Evolutionary conservation across 352 stramenopile genomes (phyloP).

Genomic region (Phytopythium mirpurense): DNA sequence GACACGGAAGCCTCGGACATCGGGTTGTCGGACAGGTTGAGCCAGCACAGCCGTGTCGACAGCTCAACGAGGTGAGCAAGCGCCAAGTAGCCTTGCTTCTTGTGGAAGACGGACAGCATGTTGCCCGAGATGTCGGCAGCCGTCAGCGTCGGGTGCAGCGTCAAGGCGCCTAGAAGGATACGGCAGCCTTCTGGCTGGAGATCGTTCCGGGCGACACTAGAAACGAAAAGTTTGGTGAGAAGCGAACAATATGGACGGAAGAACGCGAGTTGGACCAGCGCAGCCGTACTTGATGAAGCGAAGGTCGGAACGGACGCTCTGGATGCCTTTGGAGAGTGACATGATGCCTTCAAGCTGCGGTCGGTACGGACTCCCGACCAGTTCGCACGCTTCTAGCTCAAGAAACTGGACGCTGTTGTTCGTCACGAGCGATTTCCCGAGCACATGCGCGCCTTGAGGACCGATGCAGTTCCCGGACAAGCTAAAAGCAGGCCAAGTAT

Average conservation of each 20-base stretch:
- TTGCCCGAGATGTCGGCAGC: slow-evolving; percentile 57
- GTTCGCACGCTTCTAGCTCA: slow-evolving; percentile 45
- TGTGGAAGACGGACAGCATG: slow-evolving; percentile 43
- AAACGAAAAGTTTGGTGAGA: background rate
- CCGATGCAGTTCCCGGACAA: slow-evolving; percentile 43
- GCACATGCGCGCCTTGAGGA: slow-evolving; percentile 25
- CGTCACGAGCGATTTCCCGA: slow-evolving; percentile 50
- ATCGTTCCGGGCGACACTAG: slow-evolving; percentile 46
- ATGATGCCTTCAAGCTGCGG: slow-evolving; percentile 42
- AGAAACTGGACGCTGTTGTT: slow-evolving; percentile 62
- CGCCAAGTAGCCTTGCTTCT: slow-evolving; percentile 43
- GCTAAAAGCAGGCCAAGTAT: slow-evolving; percentile 12
- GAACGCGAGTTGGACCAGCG: background rate
- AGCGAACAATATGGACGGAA: background rate
- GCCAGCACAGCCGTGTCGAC: slow-evolving; percentile 40
- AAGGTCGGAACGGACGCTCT: slow-evolving; percentile 45
- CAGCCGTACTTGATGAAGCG: slow-evolving; percentile 35
- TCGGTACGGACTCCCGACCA: slow-evolving; percentile 46
- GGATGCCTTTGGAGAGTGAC: slow-evolving; percentile 49
- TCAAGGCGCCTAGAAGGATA: slow-evolving; percentile 37
- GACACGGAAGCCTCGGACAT: slow-evolving; percentile 14
- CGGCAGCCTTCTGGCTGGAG: slow-evolving; percentile 53
- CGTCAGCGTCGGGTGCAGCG: slow-evolving; percentile 50
- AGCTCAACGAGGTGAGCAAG: slow-evolving; percentile 50
- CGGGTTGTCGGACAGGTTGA: slow-evolving; percentile 34